Conservation (phyloP, 1,284 basidiomycete species). For the Afroboletus lepidellus region DNA sequence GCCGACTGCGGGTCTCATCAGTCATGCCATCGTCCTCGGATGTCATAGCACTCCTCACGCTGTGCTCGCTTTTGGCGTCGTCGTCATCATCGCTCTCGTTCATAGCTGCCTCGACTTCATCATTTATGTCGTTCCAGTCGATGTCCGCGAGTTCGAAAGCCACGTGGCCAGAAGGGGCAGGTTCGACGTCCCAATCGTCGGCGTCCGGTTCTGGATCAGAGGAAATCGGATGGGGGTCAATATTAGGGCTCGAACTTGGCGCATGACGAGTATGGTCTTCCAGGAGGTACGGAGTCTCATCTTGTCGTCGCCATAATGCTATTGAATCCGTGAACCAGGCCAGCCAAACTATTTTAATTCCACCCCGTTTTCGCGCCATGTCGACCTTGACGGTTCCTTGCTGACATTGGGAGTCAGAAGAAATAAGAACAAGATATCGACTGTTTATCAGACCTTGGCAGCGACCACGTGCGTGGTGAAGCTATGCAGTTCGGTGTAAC, state of each 20-base stretch:
- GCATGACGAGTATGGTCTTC: constrained; percentile 44
- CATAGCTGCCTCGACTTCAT: constrained; percentile 86
- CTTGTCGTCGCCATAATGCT: constrained; percentile 74
- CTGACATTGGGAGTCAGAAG: constrained; percentile 38
- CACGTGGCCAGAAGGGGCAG: constrained; percentile 27
- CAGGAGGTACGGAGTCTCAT: constrained; percentile 71
- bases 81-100: constrained; percentile 66
- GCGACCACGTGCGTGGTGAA: constrained; percentile 89
- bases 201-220: constrained; percentile 64
- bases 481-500: constrained; percentile 66
- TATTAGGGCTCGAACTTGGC: constrained; percentile 46
- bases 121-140: constrained; percentile 78
- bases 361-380: constrained; percentile 65
- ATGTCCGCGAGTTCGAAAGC: constrained; percentile 53
- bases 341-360: constrained; percentile 81
- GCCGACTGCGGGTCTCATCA: constrained; percentile 31
- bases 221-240: constrained; percentile 55
- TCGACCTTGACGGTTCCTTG: constrained; percentile 91
- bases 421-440: not conserved
- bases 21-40: constrained; percentile 32
- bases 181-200: constrained; percentile 63
- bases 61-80: constrained; percentile 35
- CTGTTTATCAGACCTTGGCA: constrained; percentile 58
- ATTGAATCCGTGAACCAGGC: constrained; percentile 88
- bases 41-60: constrained; percentile 35